Conservation (phyloP, 2,329 filamentous ascomycete species). For the Exophiala phaeomuriformis region DNA sequence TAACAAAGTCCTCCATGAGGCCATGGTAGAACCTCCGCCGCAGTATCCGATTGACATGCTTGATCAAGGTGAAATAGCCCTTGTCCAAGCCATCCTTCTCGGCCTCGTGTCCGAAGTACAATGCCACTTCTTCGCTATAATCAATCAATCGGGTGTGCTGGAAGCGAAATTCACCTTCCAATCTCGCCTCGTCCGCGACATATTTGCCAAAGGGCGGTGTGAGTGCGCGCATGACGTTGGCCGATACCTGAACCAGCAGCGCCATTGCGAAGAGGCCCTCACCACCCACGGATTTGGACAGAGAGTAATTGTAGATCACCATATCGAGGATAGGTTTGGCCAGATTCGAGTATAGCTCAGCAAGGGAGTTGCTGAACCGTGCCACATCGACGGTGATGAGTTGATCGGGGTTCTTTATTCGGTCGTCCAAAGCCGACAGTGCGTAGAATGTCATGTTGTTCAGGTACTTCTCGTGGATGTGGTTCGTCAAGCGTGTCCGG, state of each 20-base stretch:
- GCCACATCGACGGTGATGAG: constrained; percentile 94
- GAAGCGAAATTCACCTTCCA: constrained; percentile 95
- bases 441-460: constrained; percentile 98
- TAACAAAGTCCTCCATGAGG: constrained; percentile 99
- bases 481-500: constrained; percentile 82
- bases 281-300: constrained; percentile 90
- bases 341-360: constrained; percentile 91
- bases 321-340: constrained; percentile 94
- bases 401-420: constrained; percentile 98
- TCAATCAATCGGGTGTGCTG: constrained; percentile 92
- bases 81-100: constrained; percentile 97
- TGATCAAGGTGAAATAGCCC: constrained; percentile 97
- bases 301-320: constrained; percentile 90
- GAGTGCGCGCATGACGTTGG: constrained; percentile 83
- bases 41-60: constrained; percentile 95
- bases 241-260: constrained; percentile 84
- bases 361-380: constrained; percentile 90
- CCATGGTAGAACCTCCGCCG: constrained; percentile 88
- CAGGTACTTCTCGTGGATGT: constrained; percentile 92
- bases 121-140: constrained; percentile 87
- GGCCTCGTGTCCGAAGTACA: constrained; percentile 84
- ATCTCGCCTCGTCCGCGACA: constrained; percentile 85
- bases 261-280: constrained; percentile 96
- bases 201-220: constrained; percentile 97
- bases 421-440: constrained; percentile 86